These are phyloP conservation scores for Lecanicillium sp. DNA, from an alignment of 2,329 filamentous ascomycete genomes.

Conservation along the genomic window DNA sequence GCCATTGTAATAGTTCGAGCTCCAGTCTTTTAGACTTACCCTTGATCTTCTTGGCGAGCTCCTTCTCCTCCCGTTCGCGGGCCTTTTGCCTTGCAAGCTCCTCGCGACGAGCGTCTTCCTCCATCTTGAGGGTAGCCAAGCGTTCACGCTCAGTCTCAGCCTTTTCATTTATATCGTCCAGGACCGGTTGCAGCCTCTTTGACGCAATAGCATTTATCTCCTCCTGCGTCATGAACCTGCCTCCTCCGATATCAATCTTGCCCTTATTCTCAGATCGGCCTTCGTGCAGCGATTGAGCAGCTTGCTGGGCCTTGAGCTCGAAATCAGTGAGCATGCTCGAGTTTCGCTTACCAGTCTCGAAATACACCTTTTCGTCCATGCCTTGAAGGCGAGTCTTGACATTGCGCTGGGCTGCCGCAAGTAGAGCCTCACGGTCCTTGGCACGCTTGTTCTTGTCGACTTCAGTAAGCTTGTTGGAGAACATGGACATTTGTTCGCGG, in stretches of 20 bases:
- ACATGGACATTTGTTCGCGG: constrained; percentile 68
- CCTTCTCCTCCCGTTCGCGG: constrained; percentile 44
- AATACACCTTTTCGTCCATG: constrained; percentile 75
- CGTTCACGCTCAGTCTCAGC: constrained; percentile 64
- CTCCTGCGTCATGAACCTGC: constrained; percentile 68
- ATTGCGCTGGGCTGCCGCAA: constrained; percentile 76
- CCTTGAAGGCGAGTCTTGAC: constrained; percentile 70
- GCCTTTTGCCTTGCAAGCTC: constrained; percentile 37
- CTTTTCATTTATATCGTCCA: constrained; percentile 77
- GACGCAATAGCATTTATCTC: constrained; percentile 75
- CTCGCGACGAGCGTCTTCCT: constrained; percentile 49
- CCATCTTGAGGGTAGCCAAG: constrained; percentile 55
- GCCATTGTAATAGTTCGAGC: constrained; percentile 6
- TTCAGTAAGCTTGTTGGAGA: constrained; percentile 58
- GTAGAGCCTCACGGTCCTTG: constrained; percentile 64
- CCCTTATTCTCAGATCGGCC: constrained; percentile 44
- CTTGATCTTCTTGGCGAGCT: constrained; percentile 45
- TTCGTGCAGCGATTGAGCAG: constrained; percentile 58
- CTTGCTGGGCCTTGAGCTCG: constrained; percentile 67
- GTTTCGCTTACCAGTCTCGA: constrained; percentile 65
- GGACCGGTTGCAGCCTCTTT: constrained; percentile 67
- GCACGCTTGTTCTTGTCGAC: constrained; percentile 68
- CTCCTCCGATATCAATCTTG: constrained; percentile 66
- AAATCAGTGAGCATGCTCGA: constrained; percentile 64
- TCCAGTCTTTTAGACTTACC: constrained; percentile 46